These are phyloP conservation scores for Quercus gilva DNA, from an alignment of 306 rosid species.

Conservation along the genomic window DNA sequence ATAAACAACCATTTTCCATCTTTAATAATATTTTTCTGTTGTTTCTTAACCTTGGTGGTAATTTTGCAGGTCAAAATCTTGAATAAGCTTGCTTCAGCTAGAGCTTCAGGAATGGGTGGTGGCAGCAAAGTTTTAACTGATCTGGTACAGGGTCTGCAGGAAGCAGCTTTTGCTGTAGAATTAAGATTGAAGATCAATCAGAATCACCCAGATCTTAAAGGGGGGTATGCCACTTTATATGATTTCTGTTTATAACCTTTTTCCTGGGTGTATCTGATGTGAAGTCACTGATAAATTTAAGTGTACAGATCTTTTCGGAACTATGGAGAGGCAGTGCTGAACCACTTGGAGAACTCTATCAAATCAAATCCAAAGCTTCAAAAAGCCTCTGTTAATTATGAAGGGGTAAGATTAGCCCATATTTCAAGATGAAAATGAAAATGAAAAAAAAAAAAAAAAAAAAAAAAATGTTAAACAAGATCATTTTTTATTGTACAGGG, in stretches of 20 bases:
- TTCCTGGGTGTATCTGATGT: conserved; percentile 11
- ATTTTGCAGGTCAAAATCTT: conserved; percentile 80
- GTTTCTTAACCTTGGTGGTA: background rate
- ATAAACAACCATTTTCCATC: background rate
- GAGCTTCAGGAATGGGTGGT: conserved; percentile 67
- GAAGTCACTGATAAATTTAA: conserved; percentile 32
- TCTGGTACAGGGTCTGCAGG: conserved; percentile 73
- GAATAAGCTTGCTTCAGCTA: conserved; percentile 85
- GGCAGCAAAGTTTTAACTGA: conserved; percentile 90
- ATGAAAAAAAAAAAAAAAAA: background rate
- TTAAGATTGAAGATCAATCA: conserved; percentile 85
- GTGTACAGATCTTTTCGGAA: conserved; percentile 77
- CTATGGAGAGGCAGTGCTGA: conserved; percentile 87
- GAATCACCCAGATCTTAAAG: conserved; percentile 79
- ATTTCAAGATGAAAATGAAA: background rate
- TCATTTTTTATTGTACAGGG: too few species aligned
- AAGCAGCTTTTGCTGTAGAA: conserved; percentile 71
- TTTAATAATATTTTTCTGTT: background rate
- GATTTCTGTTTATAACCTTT: conserved; percentile 13
- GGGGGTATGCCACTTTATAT: conserved; percentile 54
- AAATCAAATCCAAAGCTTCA: conserved; percentile 53
- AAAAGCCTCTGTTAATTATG: conserved; percentile 82
- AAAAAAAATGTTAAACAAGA: background rate
- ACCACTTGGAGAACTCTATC: conserved; percentile 63
- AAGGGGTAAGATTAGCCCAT: conserved; percentile 62